phyloP scores from a whole-genome alignment of 768 basidiomycete genomes.

The Lactifluus volemus region DNA sequence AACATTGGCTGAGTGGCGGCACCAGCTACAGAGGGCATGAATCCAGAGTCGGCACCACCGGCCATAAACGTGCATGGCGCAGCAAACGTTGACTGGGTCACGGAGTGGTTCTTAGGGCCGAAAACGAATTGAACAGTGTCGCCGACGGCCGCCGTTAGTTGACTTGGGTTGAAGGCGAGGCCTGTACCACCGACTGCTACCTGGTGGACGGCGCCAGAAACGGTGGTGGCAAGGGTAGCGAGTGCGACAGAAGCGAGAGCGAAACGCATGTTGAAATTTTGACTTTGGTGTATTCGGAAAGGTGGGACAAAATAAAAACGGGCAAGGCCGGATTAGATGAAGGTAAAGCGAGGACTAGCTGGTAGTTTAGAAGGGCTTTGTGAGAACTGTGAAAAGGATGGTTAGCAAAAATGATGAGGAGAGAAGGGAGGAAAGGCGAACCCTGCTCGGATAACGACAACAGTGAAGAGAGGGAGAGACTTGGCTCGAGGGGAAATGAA shows the following conservation, averaged over 20 bases:
- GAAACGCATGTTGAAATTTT: conserved; percentile 14
- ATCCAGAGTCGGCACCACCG: conserved; percentile 25
- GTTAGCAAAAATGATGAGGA: not conserved
- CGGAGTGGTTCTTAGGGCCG: conserved; percentile 24
- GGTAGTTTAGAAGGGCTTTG: conserved; percentile 6
- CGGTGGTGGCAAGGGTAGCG: conserved; percentile 11
- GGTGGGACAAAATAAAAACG: not conserved
- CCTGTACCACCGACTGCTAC: conserved; percentile 13
- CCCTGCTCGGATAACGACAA: conserved; percentile 36
- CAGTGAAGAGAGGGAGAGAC: conserved; percentile 29
- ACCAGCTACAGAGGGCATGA: conserved; percentile 22
- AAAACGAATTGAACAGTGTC: conserved; percentile 20
- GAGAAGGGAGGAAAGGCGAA: conserved; percentile 21
- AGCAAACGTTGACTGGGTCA: conserved; percentile 30
- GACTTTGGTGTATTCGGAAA: conserved; percentile 3
- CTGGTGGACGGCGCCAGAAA: not conserved
- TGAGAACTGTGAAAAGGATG: conserved; percentile 13
- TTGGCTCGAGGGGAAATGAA: conserved; percentile 22
- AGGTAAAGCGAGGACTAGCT: not conserved
- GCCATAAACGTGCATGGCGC: conserved; percentile 25
- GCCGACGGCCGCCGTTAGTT: conserved; percentile 20
- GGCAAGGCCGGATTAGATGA: conserved; percentile 4
- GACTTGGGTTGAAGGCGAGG: conserved; percentile 13
- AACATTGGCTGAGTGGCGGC: conserved; percentile 6
- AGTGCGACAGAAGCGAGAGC: conserved; percentile 5